These are phyloP conservation scores for Lachnellula hyalina DNA, from an alignment of 2,329 filamentous ascomycete species.

Conservation along the genomic window DNA sequence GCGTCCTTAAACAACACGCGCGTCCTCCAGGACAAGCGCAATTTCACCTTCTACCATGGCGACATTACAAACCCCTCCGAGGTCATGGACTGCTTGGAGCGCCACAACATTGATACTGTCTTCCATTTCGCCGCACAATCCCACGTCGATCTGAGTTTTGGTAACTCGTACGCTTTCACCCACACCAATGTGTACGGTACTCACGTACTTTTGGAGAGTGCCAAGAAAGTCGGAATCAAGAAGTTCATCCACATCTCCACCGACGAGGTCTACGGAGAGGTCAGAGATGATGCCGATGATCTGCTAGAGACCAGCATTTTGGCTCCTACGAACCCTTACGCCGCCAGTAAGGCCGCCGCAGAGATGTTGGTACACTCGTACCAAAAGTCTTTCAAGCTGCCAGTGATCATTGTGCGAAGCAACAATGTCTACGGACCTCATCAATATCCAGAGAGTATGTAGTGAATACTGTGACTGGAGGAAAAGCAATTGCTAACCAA, in stretches of 20 bases:
- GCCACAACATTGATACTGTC: slow-evolving; percentile 70
- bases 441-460: slow-evolving; percentile 76
- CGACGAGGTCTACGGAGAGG: slow-evolving; percentile 81
- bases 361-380: slow-evolving; percentile 89
- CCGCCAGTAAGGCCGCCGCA: slow-evolving; percentile 73
- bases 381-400: slow-evolving; percentile 74
- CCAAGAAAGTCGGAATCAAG: slow-evolving; percentile 63
- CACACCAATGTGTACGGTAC: slow-evolving; percentile 79
- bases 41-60: slow-evolving; percentile 76
- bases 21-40: slow-evolving; percentile 58
- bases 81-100: slow-evolving; percentile 65
- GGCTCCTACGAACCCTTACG: slow-evolving; percentile 76
- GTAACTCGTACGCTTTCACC: slow-evolving; percentile 76
- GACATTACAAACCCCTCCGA: slow-evolving; percentile 68
- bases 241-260: slow-evolving; percentile 80
- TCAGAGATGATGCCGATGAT: slow-evolving; percentile 65
- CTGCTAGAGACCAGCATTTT: slow-evolving; percentile 68
- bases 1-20: slow-evolving; percentile 75
- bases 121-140: slow-evolving; percentile 85
- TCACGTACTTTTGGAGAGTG: slow-evolving; percentile 74
- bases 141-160: slow-evolving; percentile 77
- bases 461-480: background rate
- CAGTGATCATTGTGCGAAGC: slow-evolving; percentile 71
- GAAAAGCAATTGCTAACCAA: slow-evolving; percentile 8
- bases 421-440: slow-evolving; percentile 86